A percentile compares a stretch with the other conserved stretches of the same genome.
phyloP scores from a whole-genome alignment of 805 yeast species.

The Candida sakaeoensis region DNA sequence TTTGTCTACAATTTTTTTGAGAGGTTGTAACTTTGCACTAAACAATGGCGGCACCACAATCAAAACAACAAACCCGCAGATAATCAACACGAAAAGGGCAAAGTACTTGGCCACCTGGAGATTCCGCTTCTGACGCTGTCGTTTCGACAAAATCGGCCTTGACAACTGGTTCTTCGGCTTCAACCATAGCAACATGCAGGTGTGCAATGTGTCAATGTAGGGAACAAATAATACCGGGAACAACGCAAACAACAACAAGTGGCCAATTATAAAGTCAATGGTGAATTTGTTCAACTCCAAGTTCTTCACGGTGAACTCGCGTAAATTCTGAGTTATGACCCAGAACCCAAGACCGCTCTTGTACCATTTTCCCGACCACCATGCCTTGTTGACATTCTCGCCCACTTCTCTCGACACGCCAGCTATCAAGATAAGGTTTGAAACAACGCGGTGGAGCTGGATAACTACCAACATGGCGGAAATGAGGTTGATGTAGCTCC shows the following conservation, averaged over 20 bases:
- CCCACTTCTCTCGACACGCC: slow-evolving; percentile 41
- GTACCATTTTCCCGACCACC: slow-evolving; percentile 57
- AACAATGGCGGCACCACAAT: slow-evolving; percentile 47
- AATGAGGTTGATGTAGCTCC: slow-evolving; percentile 35
- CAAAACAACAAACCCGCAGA: slow-evolving; percentile 36
- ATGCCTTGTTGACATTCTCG: slow-evolving; percentile 41
- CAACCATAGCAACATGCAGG: slow-evolving; percentile 49
- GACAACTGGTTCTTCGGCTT: slow-evolving; percentile 34
- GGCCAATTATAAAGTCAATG: slow-evolving; percentile 47
- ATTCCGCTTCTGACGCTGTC: slow-evolving; percentile 29
- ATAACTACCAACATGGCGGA: slow-evolving; percentile 37
- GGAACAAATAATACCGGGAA: slow-evolving; percentile 44
- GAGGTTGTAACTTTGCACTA: slow-evolving; percentile 14
- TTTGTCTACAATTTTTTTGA: slow-evolving; percentile 4
- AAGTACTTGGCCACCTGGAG: slow-evolving; percentile 41
- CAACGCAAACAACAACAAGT: slow-evolving; percentile 35
- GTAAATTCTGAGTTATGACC: slow-evolving; percentile 39
- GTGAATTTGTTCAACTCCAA: slow-evolving; percentile 44
- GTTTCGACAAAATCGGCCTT: slow-evolving; percentile 35
- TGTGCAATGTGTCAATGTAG: slow-evolving; percentile 45
- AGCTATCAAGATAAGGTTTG: slow-evolving; percentile 24
- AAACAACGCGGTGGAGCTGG: slow-evolving; percentile 32
- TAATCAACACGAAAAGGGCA: slow-evolving; percentile 40
- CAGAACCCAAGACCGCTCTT: slow-evolving; percentile 33
- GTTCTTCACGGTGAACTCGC: slow-evolving; percentile 45